Conservation (phyloP, 108 stramenopile genomes). For the Skeletonema tropicum region DNA sequence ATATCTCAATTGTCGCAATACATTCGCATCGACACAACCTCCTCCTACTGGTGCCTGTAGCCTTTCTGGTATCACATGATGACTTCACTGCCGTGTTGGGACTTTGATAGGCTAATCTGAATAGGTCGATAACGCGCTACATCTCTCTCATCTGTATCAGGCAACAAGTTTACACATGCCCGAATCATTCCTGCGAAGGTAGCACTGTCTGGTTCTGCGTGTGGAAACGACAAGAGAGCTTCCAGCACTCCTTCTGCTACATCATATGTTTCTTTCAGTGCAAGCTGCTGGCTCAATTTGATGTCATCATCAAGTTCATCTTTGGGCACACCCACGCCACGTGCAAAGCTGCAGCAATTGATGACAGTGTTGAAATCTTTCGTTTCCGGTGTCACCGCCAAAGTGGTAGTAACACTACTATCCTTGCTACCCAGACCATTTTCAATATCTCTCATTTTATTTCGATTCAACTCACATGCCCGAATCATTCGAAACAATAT, state of each 20-base stretch:
- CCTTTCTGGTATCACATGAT: slow-evolving; percentile 10
- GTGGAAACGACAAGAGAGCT: slow-evolving; percentile 24
- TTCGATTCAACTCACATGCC: slow-evolving; percentile 19
- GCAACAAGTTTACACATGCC: slow-evolving; percentile 34
- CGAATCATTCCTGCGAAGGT: slow-evolving; percentile 44
- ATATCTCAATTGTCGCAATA: slow-evolving; percentile 37
- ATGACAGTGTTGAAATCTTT: slow-evolving; percentile 49
- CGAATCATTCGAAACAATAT: slow-evolving; percentile 44
- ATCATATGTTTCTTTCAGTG: slow-evolving; percentile 17
- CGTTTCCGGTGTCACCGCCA: slow-evolving; percentile 30
- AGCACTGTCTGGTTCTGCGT: slow-evolving; percentile 32
- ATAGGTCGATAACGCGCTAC: slow-evolving; percentile 31
- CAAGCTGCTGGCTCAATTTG: slow-evolving; percentile 9
- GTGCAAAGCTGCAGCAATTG: slow-evolving; percentile 45
- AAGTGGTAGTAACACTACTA: not conserved
- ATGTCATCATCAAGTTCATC: slow-evolving; percentile 26
- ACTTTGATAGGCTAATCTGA: slow-evolving; percentile 32
- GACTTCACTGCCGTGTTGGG: slow-evolving; percentile 12
- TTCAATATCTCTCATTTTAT: not conserved
- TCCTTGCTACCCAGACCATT: slow-evolving; percentile 1
- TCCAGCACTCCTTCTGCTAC: slow-evolving; percentile 31
- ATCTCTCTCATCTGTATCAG: slow-evolving; percentile 43
- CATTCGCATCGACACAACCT: slow-evolving; percentile 45
- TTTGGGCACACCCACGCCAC: slow-evolving; percentile 20
- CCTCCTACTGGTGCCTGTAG: slow-evolving; percentile 30